A percentile compares a stretch with the other conserved stretches of the same genome.
Evolutionary conservation across 768 basidiomycete genomes (phyloP).

Genomic region (Pulveroboletus sp.): DNA sequence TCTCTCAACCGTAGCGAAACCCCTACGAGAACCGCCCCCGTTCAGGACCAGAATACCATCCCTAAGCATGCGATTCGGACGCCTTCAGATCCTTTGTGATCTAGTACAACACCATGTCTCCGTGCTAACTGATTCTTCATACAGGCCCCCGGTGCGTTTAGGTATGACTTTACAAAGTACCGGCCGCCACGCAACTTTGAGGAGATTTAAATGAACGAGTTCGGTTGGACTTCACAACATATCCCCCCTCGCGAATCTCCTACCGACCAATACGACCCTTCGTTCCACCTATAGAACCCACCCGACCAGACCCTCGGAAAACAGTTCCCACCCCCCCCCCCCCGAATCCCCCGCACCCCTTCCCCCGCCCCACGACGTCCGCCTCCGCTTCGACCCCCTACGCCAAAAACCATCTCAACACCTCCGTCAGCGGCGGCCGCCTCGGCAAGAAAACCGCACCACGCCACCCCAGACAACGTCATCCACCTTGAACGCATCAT

Average conservation of each 20-base stretch:
- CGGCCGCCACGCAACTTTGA: slow-evolving; percentile 42
- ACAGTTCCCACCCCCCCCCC: slow-evolving; percentile 39
- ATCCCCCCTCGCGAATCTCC: slow-evolving; percentile 3
- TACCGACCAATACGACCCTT: slow-evolving; percentile 18
- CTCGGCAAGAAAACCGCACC: slow-evolving; percentile 65
- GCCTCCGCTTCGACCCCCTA: slow-evolving; percentile 80
- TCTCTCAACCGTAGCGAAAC: slow-evolving; percentile 40
- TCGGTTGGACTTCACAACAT: slow-evolving; percentile 43
- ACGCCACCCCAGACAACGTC: slow-evolving; percentile 60
- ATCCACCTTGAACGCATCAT: slow-evolving; percentile 78
- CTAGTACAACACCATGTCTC: neutral
- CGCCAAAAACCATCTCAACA: slow-evolving; percentile 70
- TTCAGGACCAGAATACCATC: slow-evolving; percentile 35
- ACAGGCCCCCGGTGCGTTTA: slow-evolving; percentile 82
- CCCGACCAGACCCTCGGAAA: slow-evolving; percentile 19
- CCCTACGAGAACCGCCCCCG: slow-evolving; percentile 36
- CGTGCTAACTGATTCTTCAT: slow-evolving; percentile 4
- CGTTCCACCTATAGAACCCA: slow-evolving; percentile 30
- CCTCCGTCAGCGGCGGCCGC: slow-evolving; percentile 67
- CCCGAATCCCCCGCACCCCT: slow-evolving; percentile 61
- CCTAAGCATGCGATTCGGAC: slow-evolving; percentile 43
- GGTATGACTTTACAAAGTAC: slow-evolving; percentile 70
- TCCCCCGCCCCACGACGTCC: slow-evolving; percentile 53
- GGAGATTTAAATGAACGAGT: slow-evolving; percentile 64
- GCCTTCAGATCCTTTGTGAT: slow-evolving; percentile 43